Evolutionary conservation across 2,329 filamentous ascomycete genomes (phyloP).

Genomic region (Ascocoryne sarcoides): DNA sequence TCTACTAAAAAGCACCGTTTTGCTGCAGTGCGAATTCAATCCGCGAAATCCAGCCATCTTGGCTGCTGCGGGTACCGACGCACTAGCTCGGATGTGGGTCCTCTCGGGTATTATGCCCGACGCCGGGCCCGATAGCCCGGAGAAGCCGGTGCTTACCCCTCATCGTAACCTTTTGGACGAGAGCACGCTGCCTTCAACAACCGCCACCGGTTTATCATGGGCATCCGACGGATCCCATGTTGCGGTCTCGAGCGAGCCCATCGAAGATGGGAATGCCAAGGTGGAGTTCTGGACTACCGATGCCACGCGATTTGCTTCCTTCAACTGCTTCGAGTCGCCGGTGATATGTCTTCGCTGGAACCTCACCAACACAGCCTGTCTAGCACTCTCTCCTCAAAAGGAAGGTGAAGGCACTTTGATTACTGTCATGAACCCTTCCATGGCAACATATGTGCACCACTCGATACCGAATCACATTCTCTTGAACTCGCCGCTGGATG

Average conservation of each 20-base stretch:
- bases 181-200: slow-evolving; percentile 41
- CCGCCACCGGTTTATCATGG: slow-evolving; percentile 53
- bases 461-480: slow-evolving; percentile 42
- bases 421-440: slow-evolving; percentile 38
- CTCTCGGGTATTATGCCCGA: slow-evolving; percentile 40
- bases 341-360: slow-evolving; percentile 56
- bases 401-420: slow-evolving; percentile 43
- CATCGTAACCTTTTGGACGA: slow-evolving; percentile 43
- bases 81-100: slow-evolving; percentile 62
- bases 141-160: slow-evolving; percentile 25
- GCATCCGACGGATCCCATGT: slow-evolving; percentile 46
- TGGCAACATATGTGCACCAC: slow-evolving; percentile 32
- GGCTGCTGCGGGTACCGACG: slow-evolving; percentile 60
- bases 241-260: slow-evolving; percentile 48
- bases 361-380: slow-evolving; percentile 42
- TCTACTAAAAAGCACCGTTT: slow-evolving; percentile 44
- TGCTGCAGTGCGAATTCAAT: slow-evolving; percentile 63
- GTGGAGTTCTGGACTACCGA: slow-evolving; percentile 49
- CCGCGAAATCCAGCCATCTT: slow-evolving; percentile 55
- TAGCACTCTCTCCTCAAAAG: slow-evolving; percentile 48
- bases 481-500: slow-evolving; percentile 44
- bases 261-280: slow-evolving; percentile 37
- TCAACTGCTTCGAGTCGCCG: slow-evolving; percentile 51
- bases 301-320: slow-evolving; percentile 42
- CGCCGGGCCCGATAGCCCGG: slow-evolving; percentile 34